These are phyloP conservation scores for Solanum ossicruentum DNA, from an alignment of 257 asterid genomes.

Conservation along the genomic window DNA sequence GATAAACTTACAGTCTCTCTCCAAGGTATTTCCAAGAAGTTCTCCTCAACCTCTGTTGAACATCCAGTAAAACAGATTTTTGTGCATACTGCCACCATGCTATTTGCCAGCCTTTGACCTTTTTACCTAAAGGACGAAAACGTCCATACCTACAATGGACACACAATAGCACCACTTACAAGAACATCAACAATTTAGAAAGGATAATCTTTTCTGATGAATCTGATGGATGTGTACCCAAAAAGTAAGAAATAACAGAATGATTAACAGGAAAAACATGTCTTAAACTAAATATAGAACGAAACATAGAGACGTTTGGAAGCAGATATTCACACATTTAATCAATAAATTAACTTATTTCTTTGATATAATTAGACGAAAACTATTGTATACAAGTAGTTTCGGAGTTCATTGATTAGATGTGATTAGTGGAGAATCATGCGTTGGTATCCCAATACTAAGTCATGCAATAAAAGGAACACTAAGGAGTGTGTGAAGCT, in stretches of 20 bases:
- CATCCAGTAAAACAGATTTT: constrained; percentile 75
- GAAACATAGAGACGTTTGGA: background rate
- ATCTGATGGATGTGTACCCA: background rate
- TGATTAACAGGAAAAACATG: background rate
- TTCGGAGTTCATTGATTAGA: background rate
- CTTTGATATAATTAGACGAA: background rate
- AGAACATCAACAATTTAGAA: background rate
- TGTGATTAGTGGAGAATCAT: background rate
- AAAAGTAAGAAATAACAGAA: background rate
- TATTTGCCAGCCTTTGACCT: constrained; percentile 75
- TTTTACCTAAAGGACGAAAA: constrained; percentile 68
- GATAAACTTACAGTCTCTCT: constrained; percentile 74
- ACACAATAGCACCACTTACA: constrained; percentile 4
- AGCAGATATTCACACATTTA: background rate
- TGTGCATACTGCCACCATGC: constrained; percentile 98
- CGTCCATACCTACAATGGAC: constrained; percentile 64
- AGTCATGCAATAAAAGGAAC: background rate
- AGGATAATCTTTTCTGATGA: background rate
- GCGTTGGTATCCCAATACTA: background rate
- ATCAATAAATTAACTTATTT: background rate
- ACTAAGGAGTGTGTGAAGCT: background rate
- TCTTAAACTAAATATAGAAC: background rate
- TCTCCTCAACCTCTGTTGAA: constrained; percentile 61
- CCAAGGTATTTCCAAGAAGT: constrained; percentile 94
- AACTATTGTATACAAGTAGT: background rate